phyloP scores from a whole-genome alignment of 306 rosid species.

The Ceratonia siliqua region DNA sequence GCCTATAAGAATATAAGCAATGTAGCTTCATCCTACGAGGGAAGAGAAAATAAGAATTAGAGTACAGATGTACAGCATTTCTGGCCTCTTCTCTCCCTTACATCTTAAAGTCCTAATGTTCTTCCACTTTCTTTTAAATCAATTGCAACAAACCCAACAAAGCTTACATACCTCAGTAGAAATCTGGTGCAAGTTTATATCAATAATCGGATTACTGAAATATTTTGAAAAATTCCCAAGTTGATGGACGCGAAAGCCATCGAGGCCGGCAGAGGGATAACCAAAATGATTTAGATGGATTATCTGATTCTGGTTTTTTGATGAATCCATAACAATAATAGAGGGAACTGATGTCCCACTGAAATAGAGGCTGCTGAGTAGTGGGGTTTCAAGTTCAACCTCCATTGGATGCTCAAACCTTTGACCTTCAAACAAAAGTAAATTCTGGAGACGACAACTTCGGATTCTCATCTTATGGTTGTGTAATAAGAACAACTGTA shows the following conservation, averaged over 20 bases:
- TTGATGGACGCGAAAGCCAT: neutral
- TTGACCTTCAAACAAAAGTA: neutral
- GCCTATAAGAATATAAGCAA: no score
- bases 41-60: no score
- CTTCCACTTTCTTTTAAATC: neutral
- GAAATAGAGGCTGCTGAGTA: neutral
- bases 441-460: neutral
- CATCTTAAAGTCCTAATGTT: no score
- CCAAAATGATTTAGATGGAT: neutral
- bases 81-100: no score
- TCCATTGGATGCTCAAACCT: neutral
- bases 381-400: constrained; percentile 8
- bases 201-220: neutral
- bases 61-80: no score
- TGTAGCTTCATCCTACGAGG: no score
- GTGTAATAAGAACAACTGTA: neutral
- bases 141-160: neutral
- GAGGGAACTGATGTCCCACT: neutral
- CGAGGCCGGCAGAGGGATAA: neutral
- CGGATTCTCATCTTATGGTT: neutral
- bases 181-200: neutral
- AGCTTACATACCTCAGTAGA: neutral
- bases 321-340: neutral
- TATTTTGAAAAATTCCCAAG: neutral
- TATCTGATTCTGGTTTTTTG: neutral